Conservation (phyloP, 805 yeast species). For the Pichia cephalocereana region DNA sequence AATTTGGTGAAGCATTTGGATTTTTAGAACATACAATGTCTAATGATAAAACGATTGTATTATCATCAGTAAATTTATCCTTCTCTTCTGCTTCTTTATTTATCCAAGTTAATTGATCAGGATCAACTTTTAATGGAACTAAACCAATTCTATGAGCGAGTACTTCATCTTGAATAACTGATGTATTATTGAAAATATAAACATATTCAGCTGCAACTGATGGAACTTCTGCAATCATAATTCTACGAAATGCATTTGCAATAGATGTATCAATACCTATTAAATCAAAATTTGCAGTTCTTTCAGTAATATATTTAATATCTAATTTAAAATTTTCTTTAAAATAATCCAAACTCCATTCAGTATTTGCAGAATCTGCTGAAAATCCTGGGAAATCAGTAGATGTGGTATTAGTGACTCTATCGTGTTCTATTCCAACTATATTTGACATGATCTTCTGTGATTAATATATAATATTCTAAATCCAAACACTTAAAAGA, state of each 20-base stretch:
- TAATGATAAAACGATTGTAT: constrained; percentile 77
- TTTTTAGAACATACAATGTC: constrained; percentile 79
- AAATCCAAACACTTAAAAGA: no score
- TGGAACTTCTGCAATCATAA: constrained; percentile 96
- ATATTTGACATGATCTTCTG: constrained; percentile 35
- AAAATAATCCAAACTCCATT: constrained; percentile 83
- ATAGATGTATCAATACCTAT: constrained; percentile 82
- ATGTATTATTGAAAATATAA: constrained; percentile 85
- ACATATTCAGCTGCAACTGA: constrained; percentile 92
- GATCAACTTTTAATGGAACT: constrained; percentile 83
- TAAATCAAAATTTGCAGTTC: constrained; percentile 80
- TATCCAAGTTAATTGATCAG: constrained; percentile 81
- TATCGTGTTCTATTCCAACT: constrained; percentile 81
- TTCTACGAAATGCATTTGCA: constrained; percentile 93
- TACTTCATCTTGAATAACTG: constrained; percentile 96
- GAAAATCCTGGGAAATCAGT: constrained; percentile 90
- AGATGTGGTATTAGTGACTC: constrained; percentile 82
- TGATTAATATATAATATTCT: no score
- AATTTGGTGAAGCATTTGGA: constrained; percentile 69
- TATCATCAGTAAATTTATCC: constrained; percentile 72
- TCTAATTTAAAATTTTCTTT: constrained; percentile 57
- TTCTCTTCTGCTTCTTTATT: constrained; percentile 57
- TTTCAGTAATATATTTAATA: constrained; percentile 54
- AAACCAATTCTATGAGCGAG: constrained; percentile 92
- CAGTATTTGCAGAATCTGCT: constrained; percentile 41